Evolutionary conservation across 345 rosid species (phyloP).

Genomic region (Streptanthus diversifolius): DNA sequence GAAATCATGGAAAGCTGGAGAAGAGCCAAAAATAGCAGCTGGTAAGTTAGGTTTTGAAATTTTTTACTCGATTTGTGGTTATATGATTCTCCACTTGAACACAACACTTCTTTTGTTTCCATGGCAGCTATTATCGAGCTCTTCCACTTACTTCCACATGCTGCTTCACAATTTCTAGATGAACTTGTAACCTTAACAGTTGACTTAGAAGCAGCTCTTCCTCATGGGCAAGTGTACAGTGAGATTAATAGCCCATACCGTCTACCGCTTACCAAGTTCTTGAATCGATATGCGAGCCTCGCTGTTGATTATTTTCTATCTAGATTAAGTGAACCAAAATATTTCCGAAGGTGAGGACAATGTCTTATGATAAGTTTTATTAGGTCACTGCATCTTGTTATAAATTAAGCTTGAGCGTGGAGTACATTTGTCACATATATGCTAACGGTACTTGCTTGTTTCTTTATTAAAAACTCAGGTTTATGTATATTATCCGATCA

Average conservation of each 20-base stretch:
- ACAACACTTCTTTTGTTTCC: conserved; percentile 19
- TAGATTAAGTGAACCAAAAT: conserved; percentile 84
- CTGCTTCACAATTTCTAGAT: conserved; percentile 94
- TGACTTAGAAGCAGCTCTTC: conserved; percentile 91
- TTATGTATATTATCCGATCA: conserved; percentile 90
- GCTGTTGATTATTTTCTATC: conserved; percentile 97
- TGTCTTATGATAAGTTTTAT: background rate
- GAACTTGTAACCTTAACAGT: conserved; percentile 91
- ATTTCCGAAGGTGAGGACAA: conserved; percentile 79
- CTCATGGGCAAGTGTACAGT: conserved; percentile 83
- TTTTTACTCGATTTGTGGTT: background rate
- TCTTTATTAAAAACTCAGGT: conserved; percentile 48
- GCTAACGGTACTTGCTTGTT: conserved; percentile 17
- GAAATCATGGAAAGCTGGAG: conserved; percentile 98
- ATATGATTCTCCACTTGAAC: conserved; percentile 1
- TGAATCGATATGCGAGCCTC: conserved; percentile 85
- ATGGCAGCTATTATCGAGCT: conserved; percentile 96
- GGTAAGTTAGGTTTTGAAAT: conserved; percentile 43
- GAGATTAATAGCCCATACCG: conserved; percentile 99
- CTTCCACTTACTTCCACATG: conserved; percentile 94
- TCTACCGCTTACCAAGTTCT: conserved; percentile 84
- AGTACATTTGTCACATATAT: background rate
- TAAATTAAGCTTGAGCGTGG: conserved; percentile 8
- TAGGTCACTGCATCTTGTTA: conserved; percentile 4
- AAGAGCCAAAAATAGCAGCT: conserved; percentile 98